Evolutionary conservation across 352 stramenopile species (phyloP), one percentile per base, ranked within the genome.

Genomic region (Pythium brachiatum): DNA sequence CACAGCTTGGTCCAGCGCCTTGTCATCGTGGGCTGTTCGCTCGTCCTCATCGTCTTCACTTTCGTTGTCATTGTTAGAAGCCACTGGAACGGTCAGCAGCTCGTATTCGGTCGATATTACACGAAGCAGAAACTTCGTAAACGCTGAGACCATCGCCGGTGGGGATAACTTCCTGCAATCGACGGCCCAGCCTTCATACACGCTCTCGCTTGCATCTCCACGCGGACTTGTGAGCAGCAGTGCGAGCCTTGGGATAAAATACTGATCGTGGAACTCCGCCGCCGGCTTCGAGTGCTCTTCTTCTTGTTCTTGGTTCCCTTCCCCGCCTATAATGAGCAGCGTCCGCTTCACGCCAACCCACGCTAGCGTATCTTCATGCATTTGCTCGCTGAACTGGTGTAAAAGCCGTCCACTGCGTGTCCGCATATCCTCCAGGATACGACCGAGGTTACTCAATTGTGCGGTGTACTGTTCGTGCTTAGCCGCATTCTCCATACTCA

Each of bases 61-160:
- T 12, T 38, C 9, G 18, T 53, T 43, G 11, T 60, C 55, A 34
- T 52, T 34, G 25, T 32, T 34, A 29, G 53, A 54, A 5, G 20
- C n/a, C 2, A 43, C 39, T n/a, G 62, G 43, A 0, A 34, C 25
- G 4, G 62, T 34, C 9, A 64, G 9, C 6, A 72, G 32, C 15
- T 64, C 65, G 31, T 72, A 72, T 21, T 72, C 65, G 18, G 58
- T 64, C 18, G 53, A 57, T 18, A 72, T 44, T 2, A 72, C 58
- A 11, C 65, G 46, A 15, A 36, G 25, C 29, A 72, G 59, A 58
- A 72, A 72, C 23, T 60, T 61, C 13, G 43, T 41, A 46, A 72
- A 72, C 5, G 65, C 53, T 11, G 54, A 32, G 18, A 72, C 59
- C 53, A 72, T 66, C 8, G 51, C 58, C 13, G 65, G 54, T 0